These are phyloP conservation scores for Aspergillus texensis DNA, from an alignment of 2,329 filamentous ascomycete genomes.

Conservation along the genomic window DNA sequence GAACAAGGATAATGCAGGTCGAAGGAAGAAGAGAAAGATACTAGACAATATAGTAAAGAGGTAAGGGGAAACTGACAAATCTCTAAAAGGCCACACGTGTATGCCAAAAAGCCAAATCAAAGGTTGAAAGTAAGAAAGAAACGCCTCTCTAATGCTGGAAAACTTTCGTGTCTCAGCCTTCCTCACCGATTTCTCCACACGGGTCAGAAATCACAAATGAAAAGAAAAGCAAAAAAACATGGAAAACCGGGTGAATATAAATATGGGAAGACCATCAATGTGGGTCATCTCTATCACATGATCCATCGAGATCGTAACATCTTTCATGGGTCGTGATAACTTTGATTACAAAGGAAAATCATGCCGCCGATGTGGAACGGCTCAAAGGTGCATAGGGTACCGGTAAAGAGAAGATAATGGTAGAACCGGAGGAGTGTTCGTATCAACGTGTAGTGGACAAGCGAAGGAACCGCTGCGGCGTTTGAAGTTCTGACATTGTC, in stretches of 20 bases:
- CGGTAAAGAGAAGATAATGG: conserved; percentile 12
- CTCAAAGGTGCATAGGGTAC: conserved; percentile 10
- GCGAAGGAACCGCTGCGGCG: not conserved
- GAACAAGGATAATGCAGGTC: conserved; percentile 13
- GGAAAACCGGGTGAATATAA: conserved; percentile 17
- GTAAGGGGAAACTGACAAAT: conserved; percentile 8
- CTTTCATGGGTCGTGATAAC: conserved; percentile 39
- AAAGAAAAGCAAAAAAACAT: conserved; percentile 8
- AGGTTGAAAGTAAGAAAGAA: conserved; percentile 16
- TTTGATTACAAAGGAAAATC: conserved; percentile 24
- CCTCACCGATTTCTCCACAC: conserved; percentile 14
- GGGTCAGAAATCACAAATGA: conserved; percentile 10
- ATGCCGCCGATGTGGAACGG: conserved; percentile 1
- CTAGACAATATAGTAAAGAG: conserved; percentile 3
- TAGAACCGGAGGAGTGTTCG: conserved; percentile 4
- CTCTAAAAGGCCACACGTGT: conserved; percentile 20
- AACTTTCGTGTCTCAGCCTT: conserved; percentile 25
- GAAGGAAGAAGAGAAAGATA: conserved; percentile 3
- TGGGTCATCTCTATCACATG: conserved; percentile 44
- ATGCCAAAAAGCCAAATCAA: conserved; percentile 16
- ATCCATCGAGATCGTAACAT: conserved; percentile 46
- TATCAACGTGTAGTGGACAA: conserved; percentile 4
- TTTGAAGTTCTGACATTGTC: not conserved
- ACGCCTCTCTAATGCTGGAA: conserved; percentile 33
- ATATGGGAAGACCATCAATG: conserved; percentile 24